These are phyloP conservation scores for Yamadazyma sp. DNA, from an alignment of 805 yeast genomes.

Conservation along the genomic window DNA sequence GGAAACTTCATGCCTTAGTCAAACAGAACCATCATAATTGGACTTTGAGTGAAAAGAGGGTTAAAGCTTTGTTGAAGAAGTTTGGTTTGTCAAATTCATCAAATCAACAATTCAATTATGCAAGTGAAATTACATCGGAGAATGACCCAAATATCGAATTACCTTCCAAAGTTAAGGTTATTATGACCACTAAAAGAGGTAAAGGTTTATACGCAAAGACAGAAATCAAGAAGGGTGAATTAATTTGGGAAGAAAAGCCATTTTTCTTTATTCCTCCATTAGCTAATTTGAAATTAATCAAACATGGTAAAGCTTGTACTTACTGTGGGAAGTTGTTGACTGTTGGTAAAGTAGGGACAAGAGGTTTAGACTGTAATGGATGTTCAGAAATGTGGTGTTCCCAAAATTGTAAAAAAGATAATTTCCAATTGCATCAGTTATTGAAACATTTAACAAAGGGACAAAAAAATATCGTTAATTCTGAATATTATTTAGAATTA, in stretches of 20 bases:
- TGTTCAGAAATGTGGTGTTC: constrained; percentile 75
- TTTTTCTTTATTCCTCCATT: constrained; percentile 68
- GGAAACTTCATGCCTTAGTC: constrained; percentile 50
- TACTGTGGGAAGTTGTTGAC: constrained; percentile 60
- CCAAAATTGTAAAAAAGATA: constrained; percentile 52
- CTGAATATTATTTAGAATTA: constrained; percentile 51
- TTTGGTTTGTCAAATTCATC: constrained; percentile 46
- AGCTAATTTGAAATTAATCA: constrained; percentile 58
- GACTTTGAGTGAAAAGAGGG: constrained; percentile 58
- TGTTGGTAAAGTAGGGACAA: constrained; percentile 19
- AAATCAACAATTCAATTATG: constrained; percentile 44
- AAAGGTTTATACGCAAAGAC: constrained; percentile 57
- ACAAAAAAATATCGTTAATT: constrained; percentile 38
- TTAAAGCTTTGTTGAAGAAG: constrained; percentile 51
- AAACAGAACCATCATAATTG: constrained; percentile 55
- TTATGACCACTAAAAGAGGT: constrained; percentile 52
- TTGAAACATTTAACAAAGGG: constrained; percentile 52
- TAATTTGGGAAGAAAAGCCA: constrained; percentile 58
- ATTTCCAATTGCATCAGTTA: constrained; percentile 47
- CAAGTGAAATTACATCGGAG: constrained; percentile 49
- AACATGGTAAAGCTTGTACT: constrained; percentile 65
- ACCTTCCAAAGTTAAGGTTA: constrained; percentile 44
- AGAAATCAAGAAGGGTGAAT: constrained; percentile 45
- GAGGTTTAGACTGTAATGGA: constrained; percentile 61
- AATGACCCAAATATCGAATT: constrained; percentile 43